Percentiles rank a stretch among this genome's conserved stretches.
These are phyloP conservation scores for Tripterygium wilfordii DNA, from an alignment of 177 flowering plant genomes.

Conservation along the genomic window DNA sequence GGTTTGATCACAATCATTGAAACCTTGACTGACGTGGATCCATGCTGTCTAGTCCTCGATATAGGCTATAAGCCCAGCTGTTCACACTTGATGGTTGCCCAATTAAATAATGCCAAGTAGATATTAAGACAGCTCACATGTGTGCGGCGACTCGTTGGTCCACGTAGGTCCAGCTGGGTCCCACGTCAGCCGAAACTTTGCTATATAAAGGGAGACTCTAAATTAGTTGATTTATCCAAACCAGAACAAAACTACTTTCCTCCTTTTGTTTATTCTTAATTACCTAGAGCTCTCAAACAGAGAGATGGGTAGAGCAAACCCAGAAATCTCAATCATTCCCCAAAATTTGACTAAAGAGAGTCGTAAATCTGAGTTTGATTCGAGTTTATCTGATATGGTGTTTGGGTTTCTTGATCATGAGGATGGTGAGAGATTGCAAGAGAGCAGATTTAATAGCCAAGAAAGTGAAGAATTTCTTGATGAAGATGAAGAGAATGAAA, in stretches of 20 bases:
- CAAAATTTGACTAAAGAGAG: not conserved
- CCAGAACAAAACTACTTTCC: too few species aligned
- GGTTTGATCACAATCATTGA: constrained; percentile 13
- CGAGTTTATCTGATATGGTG: constrained; percentile 40
- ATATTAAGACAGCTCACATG: constrained; percentile 4
- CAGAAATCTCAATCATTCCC: not conserved
- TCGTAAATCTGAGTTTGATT: not conserved
- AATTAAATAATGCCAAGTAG: constrained; percentile 5
- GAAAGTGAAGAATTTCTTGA: constrained; percentile 3
- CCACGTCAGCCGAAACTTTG: not conserved
- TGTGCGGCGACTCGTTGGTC: constrained; percentile 26
- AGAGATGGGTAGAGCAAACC: constrained; percentile 1
- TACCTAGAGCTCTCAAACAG: too few species aligned
- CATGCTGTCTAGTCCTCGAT: constrained; percentile 30
- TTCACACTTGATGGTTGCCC: too few species aligned
- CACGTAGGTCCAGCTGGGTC: constrained; percentile 8
- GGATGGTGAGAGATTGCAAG: constrained; percentile 25
- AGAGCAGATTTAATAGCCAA: constrained; percentile 13
- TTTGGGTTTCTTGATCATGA: constrained; percentile 55
- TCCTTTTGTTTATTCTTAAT: too few species aligned
- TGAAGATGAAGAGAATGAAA: constrained; percentile 15
- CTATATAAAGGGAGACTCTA: not conserved
- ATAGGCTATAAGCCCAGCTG: too few species aligned
- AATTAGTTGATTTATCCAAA: too few species aligned
- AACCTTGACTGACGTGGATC: constrained; percentile 31